Base-by-base conservation (phyloP, 768 basidiomycete genomes). In the Auricularia sp. region DNA sequence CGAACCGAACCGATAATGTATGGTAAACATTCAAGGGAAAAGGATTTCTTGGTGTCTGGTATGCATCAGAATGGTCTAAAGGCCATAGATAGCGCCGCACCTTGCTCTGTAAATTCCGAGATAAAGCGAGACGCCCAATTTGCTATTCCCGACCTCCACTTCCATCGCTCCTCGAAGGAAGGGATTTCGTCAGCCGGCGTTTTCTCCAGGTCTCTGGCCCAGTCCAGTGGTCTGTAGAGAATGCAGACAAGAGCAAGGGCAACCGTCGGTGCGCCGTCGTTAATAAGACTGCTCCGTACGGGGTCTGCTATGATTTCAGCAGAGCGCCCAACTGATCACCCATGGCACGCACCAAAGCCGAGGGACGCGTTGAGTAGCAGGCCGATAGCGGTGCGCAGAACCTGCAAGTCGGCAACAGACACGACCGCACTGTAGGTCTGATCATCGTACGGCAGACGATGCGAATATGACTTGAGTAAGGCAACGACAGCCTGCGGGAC, bases 311-410 rank as follows among this genome's bases (percentile, higher is more conserved):
- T 16, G 3, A 35, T 16, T 36, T 4, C 65, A n/a, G 35, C 23
- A 63, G 65, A 35, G 63, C 3, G 47, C 35, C 36, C 43, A 62
- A 51, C 65, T 51, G 51, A 47, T 65, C 35, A 54, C 64, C 51
- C 61, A 65, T 47, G 23, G 60, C n/a, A 51, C 83, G 62, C 68
- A 90, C 92, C 89, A 72, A 84, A 91, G 63, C 85, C 86, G 53
- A 93, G 77, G 67, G 87, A 85, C 12, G 85, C 84, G 70, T 94
- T 94, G 60, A 93, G 75, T 16, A 93, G 79, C 29, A 88, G 85
- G 5, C 91, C 92, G 64, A 93, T 81, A 2, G 88, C 82, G 6
- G 89, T 91, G 71, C 87, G 85, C 66, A 91, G 78, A 66, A 93
- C 78, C 69, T 84, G 87, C 43, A 93, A 80, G 71, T 92, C 85